Evolutionary conservation across 768 basidiomycete species (phyloP), one percentile per base, ranked within the genome.

Genomic region (Boletus rubroflammeus): DNA sequence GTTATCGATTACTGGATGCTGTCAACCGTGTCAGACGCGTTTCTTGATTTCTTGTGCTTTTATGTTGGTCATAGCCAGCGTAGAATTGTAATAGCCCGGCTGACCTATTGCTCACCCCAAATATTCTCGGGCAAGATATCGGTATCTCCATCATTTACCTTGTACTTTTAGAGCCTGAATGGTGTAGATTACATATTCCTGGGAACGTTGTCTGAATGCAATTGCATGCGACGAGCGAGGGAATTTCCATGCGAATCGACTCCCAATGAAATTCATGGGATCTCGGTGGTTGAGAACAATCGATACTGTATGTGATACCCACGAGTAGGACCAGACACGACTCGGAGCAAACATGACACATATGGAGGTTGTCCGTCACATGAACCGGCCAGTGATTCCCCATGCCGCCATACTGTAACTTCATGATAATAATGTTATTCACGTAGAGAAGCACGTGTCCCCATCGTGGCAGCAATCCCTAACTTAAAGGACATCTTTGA

Each of bases 401-500:
- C 6, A 38, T 39, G 11, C 23, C 7, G 26, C 9, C n/a, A 35
- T 11, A 14, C 34, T 13, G 32, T 32, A 32, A 32, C 13, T 32
- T 32, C 35, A 14, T 26, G 35, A 34, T 17, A 19, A 21, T 19
- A 7, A 10, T 34, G 15, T 26, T 2, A 5, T 52, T 42, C 26
- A 31, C 17, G 28, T 28, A 51, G 42, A 6, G 7, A 34, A 28
- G 32, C 28, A n/a, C 7, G 17, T 10, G 21, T 11, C 21, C 10
- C 23, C 17, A 13, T 32, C 10, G 15, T 40, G 7, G 8, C 23
- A 43, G 7, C 4, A 36, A 5, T 6, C 6, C 1, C 11, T 2
- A 48, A 48, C 51, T 72, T 63, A 78, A 21, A 90, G 69, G 11
- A 84, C 74, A 28, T 89, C 83, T 62, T 82, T 83, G 32, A 90